phyloP scores from a whole-genome alignment of 1,284 basidiomycete species.

The Puccinia polysora region DNA sequence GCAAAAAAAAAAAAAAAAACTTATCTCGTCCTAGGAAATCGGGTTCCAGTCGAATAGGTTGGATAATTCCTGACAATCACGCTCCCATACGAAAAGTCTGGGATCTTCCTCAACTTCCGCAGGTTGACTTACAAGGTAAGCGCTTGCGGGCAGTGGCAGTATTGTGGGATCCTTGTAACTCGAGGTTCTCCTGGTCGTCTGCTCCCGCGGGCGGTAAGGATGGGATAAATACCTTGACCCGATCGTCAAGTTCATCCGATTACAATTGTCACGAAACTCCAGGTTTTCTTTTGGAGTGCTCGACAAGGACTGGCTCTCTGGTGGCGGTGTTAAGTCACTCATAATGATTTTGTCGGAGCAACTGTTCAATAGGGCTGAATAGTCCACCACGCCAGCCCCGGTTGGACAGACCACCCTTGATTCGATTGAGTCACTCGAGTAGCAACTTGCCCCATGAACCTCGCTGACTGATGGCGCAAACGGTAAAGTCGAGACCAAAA shows the following conservation, averaged over 20 bases:
- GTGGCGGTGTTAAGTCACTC: background rate
- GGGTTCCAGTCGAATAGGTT: slow-evolving; percentile 6
- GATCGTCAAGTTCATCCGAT: background rate
- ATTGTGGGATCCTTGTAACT: background rate
- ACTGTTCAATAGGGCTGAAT: slow-evolving; percentile 4
- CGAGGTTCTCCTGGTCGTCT: background rate
- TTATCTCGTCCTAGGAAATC: too few relatives aligned
- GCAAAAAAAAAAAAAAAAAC: too few relatives aligned
- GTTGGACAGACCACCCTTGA: background rate
- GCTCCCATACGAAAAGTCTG: background rate
- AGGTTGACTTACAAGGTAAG: background rate
- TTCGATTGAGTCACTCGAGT: slow-evolving; percentile 22
- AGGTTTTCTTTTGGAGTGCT: background rate
- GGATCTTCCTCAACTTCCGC: slow-evolving; percentile 18
- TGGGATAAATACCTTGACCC: background rate
- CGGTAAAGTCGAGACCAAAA: background rate
- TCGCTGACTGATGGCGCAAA: background rate
- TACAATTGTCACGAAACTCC: background rate
- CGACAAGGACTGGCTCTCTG: background rate
- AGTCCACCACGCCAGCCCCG: background rate
- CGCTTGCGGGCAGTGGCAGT: background rate
- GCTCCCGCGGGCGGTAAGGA: background rate
- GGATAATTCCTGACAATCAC: background rate
- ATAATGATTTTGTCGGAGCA: background rate
- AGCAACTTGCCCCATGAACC: slow-evolving; percentile 14